Evolutionary conservation across 208 protist species (phyloP), one percentile per base, ranked within the genome.

Genomic region (Leishmania martiniquensis): DNA sequence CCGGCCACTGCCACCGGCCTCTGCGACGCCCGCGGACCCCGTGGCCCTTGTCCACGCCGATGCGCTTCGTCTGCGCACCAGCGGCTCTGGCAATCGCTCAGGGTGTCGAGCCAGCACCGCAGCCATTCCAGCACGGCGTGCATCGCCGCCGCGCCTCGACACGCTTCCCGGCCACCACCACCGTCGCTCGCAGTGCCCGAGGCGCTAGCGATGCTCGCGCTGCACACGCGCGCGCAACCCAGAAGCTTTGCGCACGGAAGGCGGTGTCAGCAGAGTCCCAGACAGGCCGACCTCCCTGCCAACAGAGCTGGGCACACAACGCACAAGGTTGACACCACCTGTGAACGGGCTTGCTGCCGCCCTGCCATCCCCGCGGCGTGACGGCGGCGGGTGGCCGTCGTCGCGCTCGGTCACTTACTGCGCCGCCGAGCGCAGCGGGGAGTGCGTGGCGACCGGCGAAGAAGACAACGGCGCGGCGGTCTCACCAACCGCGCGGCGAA

Each of bases 251-350:
- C 67, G n/a, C 2, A 0, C 34, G 2, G 29, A n/a, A 22, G 54
- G 34, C n/a, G 78, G 66, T 4, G 52, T 62, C 22, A 60, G 72
- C 44, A 73, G 39, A 20, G 73, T 9, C 4, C 42, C 37, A 7
- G 67, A 45, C 29, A 75, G 12, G 59, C 72, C 74, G 49, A 39
- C 55, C 12, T 76, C 59, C 51, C 60, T 13, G 12, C 34, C 42
- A 29, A 72, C 32, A 29, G 79, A 79, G 2, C 44, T 15, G 12
- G 55, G 74, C 59, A 83, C 68, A 73, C 79, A 83, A 3, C 74
- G 74, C 3, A 78, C 74, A 57, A 70, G 47, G 74, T 83, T 54
- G 5, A 83, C 79, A 32, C 66, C 79, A 49, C 79, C 79, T 20
- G 55, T 75, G 32, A 63, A 29, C 5, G 49, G 20, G 15, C 69